phyloP scores from a whole-genome alignment of 139 green algal species.

The Nannochloris sp. region DNA sequence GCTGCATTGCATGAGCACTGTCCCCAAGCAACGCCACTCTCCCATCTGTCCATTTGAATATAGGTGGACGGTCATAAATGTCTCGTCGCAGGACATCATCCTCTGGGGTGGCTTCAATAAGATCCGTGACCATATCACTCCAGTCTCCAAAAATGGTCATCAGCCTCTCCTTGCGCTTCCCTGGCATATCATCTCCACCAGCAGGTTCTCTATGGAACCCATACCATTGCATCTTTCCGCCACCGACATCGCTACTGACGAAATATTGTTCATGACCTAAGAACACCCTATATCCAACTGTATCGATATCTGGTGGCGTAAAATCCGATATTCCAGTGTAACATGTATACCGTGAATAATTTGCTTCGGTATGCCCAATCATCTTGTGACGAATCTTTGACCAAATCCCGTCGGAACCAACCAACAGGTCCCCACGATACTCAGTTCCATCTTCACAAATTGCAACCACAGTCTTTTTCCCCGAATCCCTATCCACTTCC shows the following conservation, averaged over 20 bases:
- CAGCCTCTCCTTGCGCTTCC: conserved; percentile 64
- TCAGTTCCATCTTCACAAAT: conserved; percentile 58
- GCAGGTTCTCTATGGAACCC: conserved; percentile 88
- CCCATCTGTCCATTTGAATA: conserved; percentile 61
- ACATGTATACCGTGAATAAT: conserved; percentile 83
- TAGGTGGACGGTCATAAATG: conserved; percentile 77
- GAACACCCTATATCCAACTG: conserved; percentile 83
- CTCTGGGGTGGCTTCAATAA: conserved; percentile 73
- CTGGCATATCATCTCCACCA: conserved; percentile 45
- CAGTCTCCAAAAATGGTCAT: conserved; percentile 86
- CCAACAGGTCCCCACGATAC: conserved; percentile 71
- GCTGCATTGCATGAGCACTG: conserved; percentile 88
- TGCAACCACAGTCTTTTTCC: conserved; percentile 34
- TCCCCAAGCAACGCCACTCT: conserved; percentile 88
- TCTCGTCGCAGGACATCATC: conserved; percentile 85
- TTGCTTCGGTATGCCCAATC: conserved; percentile 47
- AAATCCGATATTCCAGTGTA: conserved; percentile 92
- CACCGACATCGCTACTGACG: conserved; percentile 92
- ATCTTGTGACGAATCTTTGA: conserved; percentile 69
- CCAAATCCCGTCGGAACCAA: conserved; percentile 93
- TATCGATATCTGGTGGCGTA: conserved; percentile 78
- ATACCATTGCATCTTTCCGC: conserved; percentile 97
- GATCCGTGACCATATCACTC: conserved; percentile 46
- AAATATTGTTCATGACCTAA: conserved; percentile 96
- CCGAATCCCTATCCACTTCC: conserved; percentile 1